Evolutionary conservation across 2,329 filamentous ascomycete genomes (phyloP).

Genomic region (Colletotrichum lentis): DNA sequence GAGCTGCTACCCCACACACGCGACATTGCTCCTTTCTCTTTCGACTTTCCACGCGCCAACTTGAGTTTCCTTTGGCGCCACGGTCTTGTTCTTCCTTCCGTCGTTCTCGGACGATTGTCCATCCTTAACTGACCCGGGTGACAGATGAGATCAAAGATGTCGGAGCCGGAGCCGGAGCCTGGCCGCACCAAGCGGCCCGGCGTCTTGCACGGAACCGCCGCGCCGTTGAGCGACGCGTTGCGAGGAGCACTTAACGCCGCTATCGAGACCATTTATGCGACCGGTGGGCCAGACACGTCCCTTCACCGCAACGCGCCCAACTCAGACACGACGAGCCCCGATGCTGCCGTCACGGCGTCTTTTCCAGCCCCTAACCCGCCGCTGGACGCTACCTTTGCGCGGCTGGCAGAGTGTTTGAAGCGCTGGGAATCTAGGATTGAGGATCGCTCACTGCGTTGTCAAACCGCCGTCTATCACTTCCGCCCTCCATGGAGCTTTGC

Average conservation of each 20-base stretch:
- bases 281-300: constrained; percentile 17
- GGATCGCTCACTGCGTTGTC: constrained; percentile 5
- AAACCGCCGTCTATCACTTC: constrained; percentile 27
- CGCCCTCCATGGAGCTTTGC: constrained; percentile 16
- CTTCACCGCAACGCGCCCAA: neutral
- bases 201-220: constrained; percentile 16
- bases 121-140: neutral
- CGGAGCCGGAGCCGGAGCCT: constrained; percentile 13
- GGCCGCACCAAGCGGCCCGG: constrained; percentile 10
- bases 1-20: constrained; percentile 6
- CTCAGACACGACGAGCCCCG: neutral
- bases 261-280: constrained; percentile 31
- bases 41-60: neutral
- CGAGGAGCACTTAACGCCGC: constrained; percentile 16
- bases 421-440: constrained; percentile 20
- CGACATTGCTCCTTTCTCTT: neutral
- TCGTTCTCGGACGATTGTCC: neutral
- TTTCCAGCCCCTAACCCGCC: neutral
- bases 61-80: neutral
- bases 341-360: neutral
- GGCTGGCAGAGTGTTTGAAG: constrained; percentile 3
- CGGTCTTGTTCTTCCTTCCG: neutral
- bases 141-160: constrained; percentile 20
- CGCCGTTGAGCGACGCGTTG: constrained; percentile 22
- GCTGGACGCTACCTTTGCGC: neutral